phyloP scores from a whole-genome alignment of 139 green algal species.

The Pseudopediastrum boryanum region DNA sequence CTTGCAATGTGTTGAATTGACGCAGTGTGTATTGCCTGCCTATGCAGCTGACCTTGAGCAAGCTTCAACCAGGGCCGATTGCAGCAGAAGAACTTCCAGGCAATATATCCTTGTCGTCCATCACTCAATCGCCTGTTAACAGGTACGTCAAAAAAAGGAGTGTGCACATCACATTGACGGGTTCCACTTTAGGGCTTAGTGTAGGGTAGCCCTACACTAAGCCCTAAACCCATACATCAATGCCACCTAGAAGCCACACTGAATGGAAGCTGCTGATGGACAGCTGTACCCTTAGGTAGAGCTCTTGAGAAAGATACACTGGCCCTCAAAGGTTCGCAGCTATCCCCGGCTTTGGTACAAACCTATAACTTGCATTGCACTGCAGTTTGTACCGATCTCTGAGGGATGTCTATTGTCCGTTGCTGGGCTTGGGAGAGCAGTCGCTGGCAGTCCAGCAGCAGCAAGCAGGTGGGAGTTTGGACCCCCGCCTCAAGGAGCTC shows the following conservation, averaged over 20 bases:
- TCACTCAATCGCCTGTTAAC: constrained; percentile 54
- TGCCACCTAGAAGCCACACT: neutral
- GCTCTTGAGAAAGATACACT: neutral
- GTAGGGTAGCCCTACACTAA: neutral
- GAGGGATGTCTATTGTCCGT: constrained; percentile 58
- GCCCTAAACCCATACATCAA: neutral
- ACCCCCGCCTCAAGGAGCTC: constrained; percentile 56
- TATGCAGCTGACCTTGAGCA: constrained; percentile 61
- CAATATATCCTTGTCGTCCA: constrained; percentile 54
- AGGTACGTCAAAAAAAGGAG: constrained; percentile 29
- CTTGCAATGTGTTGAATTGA: neutral
- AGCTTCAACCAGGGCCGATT: constrained; percentile 52
- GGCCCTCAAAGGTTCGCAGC: neutral
- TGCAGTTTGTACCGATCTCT: constrained; percentile 63
- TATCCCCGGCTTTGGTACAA: too few relatives aligned
- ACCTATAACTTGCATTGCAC: neutral
- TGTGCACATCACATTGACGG: neutral
- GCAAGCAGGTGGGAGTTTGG: constrained; percentile 27
- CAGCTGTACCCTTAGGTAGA: neutral
- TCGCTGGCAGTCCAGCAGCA: neutral
- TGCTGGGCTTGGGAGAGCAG: constrained; percentile 36
- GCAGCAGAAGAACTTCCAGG: constrained; percentile 47
- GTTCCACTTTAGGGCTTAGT: neutral
- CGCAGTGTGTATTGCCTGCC: neutral
- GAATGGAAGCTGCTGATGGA: neutral